phyloP scores from a whole-genome alignment of 768 basidiomycete species.

The Leccinum rimulosum region DNA sequence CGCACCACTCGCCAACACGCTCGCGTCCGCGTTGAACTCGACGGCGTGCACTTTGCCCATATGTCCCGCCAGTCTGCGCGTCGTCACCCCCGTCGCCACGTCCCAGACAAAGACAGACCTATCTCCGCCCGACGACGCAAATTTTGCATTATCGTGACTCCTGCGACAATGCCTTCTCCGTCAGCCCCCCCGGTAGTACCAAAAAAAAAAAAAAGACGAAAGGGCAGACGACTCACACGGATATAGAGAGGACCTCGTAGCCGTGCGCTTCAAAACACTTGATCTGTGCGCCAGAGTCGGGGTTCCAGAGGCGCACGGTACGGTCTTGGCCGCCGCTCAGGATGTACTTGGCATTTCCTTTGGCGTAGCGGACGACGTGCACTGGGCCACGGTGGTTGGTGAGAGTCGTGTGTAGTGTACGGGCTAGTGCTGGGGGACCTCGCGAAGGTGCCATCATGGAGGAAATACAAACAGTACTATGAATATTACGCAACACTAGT shows the following conservation, averaged over 20 bases:
- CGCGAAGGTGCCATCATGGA: conserved; percentile 58
- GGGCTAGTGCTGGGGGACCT: conserved; percentile 51
- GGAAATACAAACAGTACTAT: too few relatives aligned
- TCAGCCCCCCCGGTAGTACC: background rate
- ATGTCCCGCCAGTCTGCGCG: conserved; percentile 82
- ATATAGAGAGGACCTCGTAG: conserved; percentile 89
- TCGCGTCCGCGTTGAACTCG: conserved; percentile 86
- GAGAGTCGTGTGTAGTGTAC: conserved; percentile 63
- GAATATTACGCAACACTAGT: too few relatives aligned
- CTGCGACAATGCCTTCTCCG: conserved; percentile 35
- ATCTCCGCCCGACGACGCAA: conserved; percentile 93
- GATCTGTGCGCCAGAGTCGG: conserved; percentile 80
- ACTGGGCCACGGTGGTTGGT: conserved; percentile 77
- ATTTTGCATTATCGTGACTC: conserved; percentile 90
- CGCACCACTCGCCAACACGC: conserved; percentile 82
- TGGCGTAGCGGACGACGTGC: conserved; percentile 89
- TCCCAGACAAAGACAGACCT: conserved; percentile 95
- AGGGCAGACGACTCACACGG: conserved; percentile 59
- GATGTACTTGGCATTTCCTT: conserved; percentile 83
- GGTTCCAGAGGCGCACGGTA: conserved; percentile 89
- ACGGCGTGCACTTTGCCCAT: conserved; percentile 88
- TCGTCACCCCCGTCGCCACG: conserved; percentile 82
- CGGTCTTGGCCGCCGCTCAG: conserved; percentile 95
- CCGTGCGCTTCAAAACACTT: conserved; percentile 90
- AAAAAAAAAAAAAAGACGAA: background rate